Percentiles rank a stretch among this genome's conserved stretches.
These are phyloP conservation scores for Candida sphagnicola DNA, from an alignment of 805 yeast species.

Conservation along the genomic window DNA sequence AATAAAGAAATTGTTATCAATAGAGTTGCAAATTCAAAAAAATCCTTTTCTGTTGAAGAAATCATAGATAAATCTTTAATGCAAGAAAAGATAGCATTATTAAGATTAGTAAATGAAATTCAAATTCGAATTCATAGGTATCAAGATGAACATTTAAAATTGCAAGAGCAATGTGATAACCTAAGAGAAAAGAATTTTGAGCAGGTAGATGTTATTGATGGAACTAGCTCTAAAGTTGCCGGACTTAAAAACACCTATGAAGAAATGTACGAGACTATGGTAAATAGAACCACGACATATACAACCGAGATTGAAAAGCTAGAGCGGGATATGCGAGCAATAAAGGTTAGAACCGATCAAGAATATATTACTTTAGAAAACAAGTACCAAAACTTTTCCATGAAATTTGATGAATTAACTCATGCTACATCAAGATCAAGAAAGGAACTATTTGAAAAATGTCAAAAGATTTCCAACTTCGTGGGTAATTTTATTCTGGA, in stretches of 20 bases:
- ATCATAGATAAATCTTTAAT: constrained; percentile 43
- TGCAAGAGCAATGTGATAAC: constrained; percentile 58
- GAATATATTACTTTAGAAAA: constrained; percentile 46
- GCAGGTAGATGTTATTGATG: constrained; percentile 53
- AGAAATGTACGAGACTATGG: constrained; percentile 51
- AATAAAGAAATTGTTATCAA: constrained; percentile 10
- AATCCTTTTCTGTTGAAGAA: constrained; percentile 15
- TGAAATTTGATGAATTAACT: constrained; percentile 49
- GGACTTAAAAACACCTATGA: constrained; percentile 52
- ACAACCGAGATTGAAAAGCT: constrained; percentile 64
- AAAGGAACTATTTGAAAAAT: constrained; percentile 46
- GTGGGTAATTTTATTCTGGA: constrained; percentile 63
- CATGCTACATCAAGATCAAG: constrained; percentile 46
- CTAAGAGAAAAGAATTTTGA: constrained; percentile 53
- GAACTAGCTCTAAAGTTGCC: constrained; percentile 52
- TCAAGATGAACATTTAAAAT: constrained; percentile 54
- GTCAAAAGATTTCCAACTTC: constrained; percentile 55
- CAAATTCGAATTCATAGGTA: constrained; percentile 41
- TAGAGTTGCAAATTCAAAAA: constrained; percentile 6
- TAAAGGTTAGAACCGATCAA: constrained; percentile 46
- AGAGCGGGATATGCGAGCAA: constrained; percentile 51
- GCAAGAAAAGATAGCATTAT: constrained; percentile 40
- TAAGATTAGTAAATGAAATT: constrained; percentile 29
- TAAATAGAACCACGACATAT: constrained; percentile 47
- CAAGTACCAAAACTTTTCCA: constrained; percentile 45